Base-by-base conservation (phyloP, 495 filamentous ascomycete species). In the Penicillium cataractarum region DNA sequence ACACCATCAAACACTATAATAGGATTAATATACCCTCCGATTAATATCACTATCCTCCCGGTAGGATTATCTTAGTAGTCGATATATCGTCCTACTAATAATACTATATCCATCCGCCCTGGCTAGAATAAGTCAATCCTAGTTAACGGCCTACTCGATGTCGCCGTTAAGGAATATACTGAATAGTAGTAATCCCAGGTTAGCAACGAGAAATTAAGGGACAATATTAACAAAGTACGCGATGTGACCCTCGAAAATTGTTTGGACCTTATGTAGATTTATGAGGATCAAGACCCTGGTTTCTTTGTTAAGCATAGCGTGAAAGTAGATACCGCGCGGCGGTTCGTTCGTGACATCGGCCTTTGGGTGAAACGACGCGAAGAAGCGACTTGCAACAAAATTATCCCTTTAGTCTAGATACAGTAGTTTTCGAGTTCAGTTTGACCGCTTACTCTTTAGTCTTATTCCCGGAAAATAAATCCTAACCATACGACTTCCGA, bases 271-370 rank as follows among this genome's bases (percentile, higher is more conserved):
- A 61, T 48, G 51, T 64, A n/a, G n/a, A n/a, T n/a, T n/a, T n/a
- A n/a, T n/a, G n/a, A n/a, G n/a, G n/a, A n/a, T n/a, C n/a, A n/a
- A 71, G 60, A 73, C 61, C 48, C 60, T 24, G 55, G 51, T 32
- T 71, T 65, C 55, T 71, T 73, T 26, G 50, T 66, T 24, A 65
- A 64, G 49, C 52, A 68, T 6, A 59, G 67, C 46, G 70, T 73
- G 40, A 63, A 57, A 62, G 54, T 65, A 59, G 67, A 65, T 58
- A 58, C 56, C 27, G 67, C 70, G 4, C 65, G 67, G 49, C 58
- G 58, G 2, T 61, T 61, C 21, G 58, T 61, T n/a, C 26, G 21
- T 33, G 15, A 58, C 40, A 46, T 58, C 19, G 24, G 42, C 37
- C 40, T n/a, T 31, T 58, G 27, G 55, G 55, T 58, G 39, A 49